phyloP scores from a whole-genome alignment of 2,329 filamentous ascomycete genomes.

The Trematosphaeria pertusa region DNA sequence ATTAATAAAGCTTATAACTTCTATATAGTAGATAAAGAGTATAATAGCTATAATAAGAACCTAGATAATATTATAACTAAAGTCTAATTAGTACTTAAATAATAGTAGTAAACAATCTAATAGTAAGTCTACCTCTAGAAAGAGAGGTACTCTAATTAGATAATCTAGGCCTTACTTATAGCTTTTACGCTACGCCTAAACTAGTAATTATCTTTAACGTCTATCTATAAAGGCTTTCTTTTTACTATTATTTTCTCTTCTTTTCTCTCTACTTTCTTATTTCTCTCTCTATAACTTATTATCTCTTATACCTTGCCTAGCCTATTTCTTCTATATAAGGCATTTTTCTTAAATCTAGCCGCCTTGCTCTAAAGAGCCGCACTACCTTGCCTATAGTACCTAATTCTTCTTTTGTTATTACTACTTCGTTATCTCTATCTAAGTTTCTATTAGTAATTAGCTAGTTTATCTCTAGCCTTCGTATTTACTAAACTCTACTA shows the following conservation, averaged over 20 bases:
- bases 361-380: not conserved
- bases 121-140: no score
- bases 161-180: slow-evolving; percentile 12
- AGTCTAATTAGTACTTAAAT: no score
- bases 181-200: slow-evolving; percentile 15
- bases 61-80: no score
- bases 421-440: slow-evolving; percentile 3
- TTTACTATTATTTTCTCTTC: slow-evolving; percentile 14
- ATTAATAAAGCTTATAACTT: no score
- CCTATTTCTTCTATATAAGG: slow-evolving; percentile 12
- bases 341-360: slow-evolving; percentile 14
- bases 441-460: slow-evolving; percentile 3
- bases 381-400: slow-evolving; percentile 8
- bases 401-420: slow-evolving; percentile 4
- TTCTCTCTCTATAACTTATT: slow-evolving; percentile 6
- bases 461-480: slow-evolving; percentile 3
- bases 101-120: no score
- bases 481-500: not conserved
- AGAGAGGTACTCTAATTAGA: no score
- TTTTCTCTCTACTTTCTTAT: slow-evolving; percentile 19
- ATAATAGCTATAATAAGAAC: no score
- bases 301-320: slow-evolving; percentile 1
- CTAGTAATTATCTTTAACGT: slow-evolving; percentile 13
- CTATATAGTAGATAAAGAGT: no score
- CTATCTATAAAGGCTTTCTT: slow-evolving; percentile 12